phyloP scores from a whole-genome alignment of 352 stramenopile genomes.

The Globisporangium radiosum region DNA sequence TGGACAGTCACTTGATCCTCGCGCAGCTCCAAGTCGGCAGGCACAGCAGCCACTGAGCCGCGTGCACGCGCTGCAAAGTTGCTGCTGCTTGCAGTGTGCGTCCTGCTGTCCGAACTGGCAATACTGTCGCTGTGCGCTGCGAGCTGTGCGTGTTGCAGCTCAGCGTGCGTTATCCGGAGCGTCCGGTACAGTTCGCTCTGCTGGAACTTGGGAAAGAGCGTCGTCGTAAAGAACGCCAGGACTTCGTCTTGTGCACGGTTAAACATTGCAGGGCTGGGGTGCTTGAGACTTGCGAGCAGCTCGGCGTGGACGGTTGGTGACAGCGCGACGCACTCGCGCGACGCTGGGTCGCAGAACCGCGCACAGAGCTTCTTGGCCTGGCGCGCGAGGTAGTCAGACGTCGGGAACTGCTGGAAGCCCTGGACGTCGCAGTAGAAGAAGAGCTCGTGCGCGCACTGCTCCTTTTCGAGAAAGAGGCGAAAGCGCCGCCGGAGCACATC shows the following conservation, averaged over 20 bases:
- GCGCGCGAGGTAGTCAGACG: constrained; percentile 58
- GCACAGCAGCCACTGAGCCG: background rate
- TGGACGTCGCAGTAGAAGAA: constrained; percentile 74
- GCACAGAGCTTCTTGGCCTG: constrained; percentile 63
- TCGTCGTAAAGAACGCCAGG: constrained; percentile 54
- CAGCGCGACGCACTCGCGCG: constrained; percentile 50
- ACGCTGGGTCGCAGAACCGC: constrained; percentile 55
- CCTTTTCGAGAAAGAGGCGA: constrained; percentile 61
- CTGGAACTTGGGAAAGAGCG: constrained; percentile 68
- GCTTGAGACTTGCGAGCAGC: constrained; percentile 26
- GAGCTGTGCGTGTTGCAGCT: constrained; percentile 17
- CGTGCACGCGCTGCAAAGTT: constrained; percentile 4
- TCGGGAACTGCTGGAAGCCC: constrained; percentile 71
- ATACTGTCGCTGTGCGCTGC: constrained; percentile 15
- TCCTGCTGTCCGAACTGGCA: constrained; percentile 2
- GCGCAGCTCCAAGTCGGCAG: constrained; percentile 12
- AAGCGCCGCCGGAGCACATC: constrained; percentile 55
- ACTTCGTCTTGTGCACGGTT: constrained; percentile 67
- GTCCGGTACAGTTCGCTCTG: constrained; percentile 58
- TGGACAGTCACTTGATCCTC: constrained; percentile 42
- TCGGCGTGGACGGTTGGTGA: constrained; percentile 21
- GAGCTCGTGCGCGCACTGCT: constrained; percentile 62
- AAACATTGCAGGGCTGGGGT: constrained; percentile 56
- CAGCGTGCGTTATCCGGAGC: constrained; percentile 35
- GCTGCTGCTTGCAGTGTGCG: background rate